phyloP scores from a whole-genome alignment of 768 basidiomycete species.

The Thelephora aurantiotincta region DNA sequence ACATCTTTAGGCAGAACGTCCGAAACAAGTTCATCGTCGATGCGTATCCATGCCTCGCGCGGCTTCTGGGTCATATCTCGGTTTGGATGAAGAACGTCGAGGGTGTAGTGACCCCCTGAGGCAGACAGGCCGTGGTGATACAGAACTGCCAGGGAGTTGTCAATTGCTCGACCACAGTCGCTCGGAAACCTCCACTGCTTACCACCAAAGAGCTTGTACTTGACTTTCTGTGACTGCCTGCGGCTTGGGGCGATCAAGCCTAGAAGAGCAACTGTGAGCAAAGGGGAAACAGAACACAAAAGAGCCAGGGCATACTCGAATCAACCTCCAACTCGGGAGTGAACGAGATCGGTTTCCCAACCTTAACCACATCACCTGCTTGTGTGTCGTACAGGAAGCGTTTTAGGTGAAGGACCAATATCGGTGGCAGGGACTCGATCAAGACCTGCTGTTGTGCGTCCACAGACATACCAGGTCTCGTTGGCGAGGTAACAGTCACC shows the following conservation, averaged over 20 bases:
- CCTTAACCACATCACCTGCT: conserved; percentile 71
- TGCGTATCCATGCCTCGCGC: conserved; percentile 75
- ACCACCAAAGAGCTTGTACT: conserved; percentile 82
- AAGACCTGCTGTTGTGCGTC: conserved; percentile 65
- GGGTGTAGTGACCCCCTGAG: conserved; percentile 89
- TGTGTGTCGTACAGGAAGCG: conserved; percentile 76
- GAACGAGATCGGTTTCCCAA: conserved; percentile 70
- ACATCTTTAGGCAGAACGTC: conserved; percentile 64
- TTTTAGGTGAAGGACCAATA: conserved; percentile 83
- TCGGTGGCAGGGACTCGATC: conserved; percentile 71
- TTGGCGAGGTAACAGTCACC: conserved; percentile 56
- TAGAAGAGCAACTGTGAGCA: conserved; percentile 10
- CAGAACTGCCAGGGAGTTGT: conserved; percentile 33
- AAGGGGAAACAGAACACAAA: background rate
- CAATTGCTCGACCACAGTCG: background rate
- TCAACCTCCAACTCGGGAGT: conserved; percentile 67
- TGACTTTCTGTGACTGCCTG: conserved; percentile 28
- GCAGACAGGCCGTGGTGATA: conserved; percentile 92
- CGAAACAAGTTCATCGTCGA: conserved; percentile 84
- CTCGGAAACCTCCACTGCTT: conserved; percentile 11
- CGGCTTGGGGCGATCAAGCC: conserved; percentile 48
- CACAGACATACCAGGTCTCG: conserved; percentile 39
- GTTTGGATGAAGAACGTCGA: conserved; percentile 72
- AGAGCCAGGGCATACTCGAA: conserved; percentile 28
- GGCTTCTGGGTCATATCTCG: conserved; percentile 30